A percentile compares a stretch with the other conserved stretches of the same genome.
phyloP scores from a whole-genome alignment of 1,284 basidiomycete species.

The Pisolithus thermaeus region DNA sequence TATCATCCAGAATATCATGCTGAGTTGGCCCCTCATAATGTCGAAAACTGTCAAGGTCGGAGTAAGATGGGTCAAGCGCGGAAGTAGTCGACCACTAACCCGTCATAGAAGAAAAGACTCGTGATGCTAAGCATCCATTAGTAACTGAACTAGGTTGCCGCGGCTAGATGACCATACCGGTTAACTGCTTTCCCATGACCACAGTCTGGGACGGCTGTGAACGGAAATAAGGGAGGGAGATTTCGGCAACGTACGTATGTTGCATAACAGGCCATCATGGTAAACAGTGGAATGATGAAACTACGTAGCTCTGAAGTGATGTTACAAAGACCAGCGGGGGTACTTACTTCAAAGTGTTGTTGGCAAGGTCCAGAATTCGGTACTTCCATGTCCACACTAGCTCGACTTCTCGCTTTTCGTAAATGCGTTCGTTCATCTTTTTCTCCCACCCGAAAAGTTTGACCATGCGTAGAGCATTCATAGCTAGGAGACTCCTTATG shows the following conservation, averaged over 20 bases:
- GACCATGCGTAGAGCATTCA: constrained; percentile 49
- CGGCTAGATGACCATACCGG: constrained; percentile 8
- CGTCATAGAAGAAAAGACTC: constrained; percentile 28
- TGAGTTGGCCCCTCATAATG: constrained; percentile 18
- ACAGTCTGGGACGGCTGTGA: constrained; percentile 9
- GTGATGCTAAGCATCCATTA: constrained; percentile 16
- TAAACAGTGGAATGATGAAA: constrained; percentile 14
- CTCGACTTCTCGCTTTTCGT: constrained; percentile 26
- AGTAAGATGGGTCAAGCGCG: neutral
- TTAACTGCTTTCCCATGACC: constrained; percentile 15
- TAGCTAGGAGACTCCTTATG: constrained; percentile 16
- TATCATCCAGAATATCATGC: constrained; percentile 15
- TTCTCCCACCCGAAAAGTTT: constrained; percentile 70
- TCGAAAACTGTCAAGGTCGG: constrained; percentile 20
- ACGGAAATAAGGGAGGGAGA: neutral
- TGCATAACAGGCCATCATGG: constrained; percentile 26
- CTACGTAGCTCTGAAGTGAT: neutral
- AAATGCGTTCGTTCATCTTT: constrained; percentile 45
- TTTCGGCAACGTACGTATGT: constrained; percentile 12
- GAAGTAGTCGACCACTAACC: constrained; percentile 12
- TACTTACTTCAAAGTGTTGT: constrained; percentile 17
- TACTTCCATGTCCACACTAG: constrained; percentile 12
- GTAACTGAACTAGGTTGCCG: neutral
- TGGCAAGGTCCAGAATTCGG: constrained; percentile 13
- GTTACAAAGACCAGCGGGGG: too few relatives aligned